These are phyloP conservation scores for Cokeromyces recurvatus DNA, from an alignment of 371 early-diverging fungal genomes.

Conservation along the genomic window DNA sequence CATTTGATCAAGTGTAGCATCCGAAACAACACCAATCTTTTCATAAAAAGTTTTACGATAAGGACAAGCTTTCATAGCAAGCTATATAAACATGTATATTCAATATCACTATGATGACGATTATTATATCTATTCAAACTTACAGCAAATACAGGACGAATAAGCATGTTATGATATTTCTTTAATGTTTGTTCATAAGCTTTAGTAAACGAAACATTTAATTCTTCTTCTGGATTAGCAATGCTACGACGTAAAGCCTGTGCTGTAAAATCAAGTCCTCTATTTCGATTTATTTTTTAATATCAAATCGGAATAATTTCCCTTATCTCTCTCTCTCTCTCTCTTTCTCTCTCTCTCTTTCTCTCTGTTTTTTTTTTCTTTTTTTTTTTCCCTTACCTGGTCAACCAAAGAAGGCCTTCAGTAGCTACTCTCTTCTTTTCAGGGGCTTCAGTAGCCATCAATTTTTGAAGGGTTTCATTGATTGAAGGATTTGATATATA, in stretches of 20 bases:
- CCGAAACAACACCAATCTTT: conserved; percentile 70
- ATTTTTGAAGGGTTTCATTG: conserved; percentile 76
- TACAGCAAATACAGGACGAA: conserved; percentile 81
- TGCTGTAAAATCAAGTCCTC: conserved; percentile 88
- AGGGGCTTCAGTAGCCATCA: conserved; percentile 68
- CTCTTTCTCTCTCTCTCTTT: too few relatives aligned
- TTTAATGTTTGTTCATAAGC: conserved; percentile 81
- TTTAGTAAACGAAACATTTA: conserved; percentile 75
- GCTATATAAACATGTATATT: conserved; percentile 28
- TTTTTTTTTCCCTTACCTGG: conserved; percentile 74
- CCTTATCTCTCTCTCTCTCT: too few relatives aligned
- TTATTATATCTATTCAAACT: conserved; percentile 23
- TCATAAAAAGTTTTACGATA: conserved; percentile 84
- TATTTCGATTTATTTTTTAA: too few relatives aligned
- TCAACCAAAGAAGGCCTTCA: conserved; percentile 92
- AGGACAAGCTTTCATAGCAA: conserved; percentile 95
- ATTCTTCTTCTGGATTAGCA: conserved; percentile 71
- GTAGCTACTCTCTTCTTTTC: conserved; percentile 82
- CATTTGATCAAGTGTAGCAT: conserved; percentile 54
- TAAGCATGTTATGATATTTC: conserved; percentile 76
- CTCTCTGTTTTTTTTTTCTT: too few relatives aligned
- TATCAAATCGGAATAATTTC: too few relatives aligned
- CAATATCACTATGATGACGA: too few relatives aligned
- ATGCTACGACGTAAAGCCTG: conserved; percentile 73
- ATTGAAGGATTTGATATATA: conserved; percentile 61